phyloP scores from a whole-genome alignment of 2,329 filamentous ascomycete genomes.

The Fusarium mexicanum region DNA sequence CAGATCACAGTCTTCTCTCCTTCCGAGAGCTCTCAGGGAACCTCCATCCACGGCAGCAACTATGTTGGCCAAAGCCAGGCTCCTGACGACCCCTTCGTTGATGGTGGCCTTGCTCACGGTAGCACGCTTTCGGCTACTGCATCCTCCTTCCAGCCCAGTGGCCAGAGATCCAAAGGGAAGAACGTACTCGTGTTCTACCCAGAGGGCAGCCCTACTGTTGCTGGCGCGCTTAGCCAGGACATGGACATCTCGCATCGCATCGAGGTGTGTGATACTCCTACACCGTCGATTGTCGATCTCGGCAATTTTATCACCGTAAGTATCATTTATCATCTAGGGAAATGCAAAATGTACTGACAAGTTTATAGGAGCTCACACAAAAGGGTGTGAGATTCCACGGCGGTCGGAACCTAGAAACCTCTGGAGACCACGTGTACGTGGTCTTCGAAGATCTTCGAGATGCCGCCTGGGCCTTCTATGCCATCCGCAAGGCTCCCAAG shows the following conservation, averaged over 20 bases:
- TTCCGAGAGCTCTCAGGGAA: slow-evolving; percentile 56
- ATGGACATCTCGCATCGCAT: slow-evolving; percentile 58
- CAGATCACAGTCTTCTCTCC: slow-evolving; percentile 72
- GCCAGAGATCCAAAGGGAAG: slow-evolving; percentile 19
- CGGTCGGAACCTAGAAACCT: slow-evolving; percentile 48
- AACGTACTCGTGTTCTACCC: not conserved
- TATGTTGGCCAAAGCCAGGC: slow-evolving; percentile 34
- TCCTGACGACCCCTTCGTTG: slow-evolving; percentile 63
- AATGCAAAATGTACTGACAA: slow-evolving; percentile 13
- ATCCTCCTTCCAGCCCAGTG: slow-evolving; percentile 65
- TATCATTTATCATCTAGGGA: not conserved
- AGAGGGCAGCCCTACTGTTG: slow-evolving; percentile 42
- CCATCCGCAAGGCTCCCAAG: slow-evolving; percentile 54
- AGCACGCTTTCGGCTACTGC: slow-evolving; percentile 71
- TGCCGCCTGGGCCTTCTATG: slow-evolving; percentile 60
- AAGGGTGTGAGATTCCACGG: slow-evolving; percentile 51
- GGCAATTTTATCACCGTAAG: slow-evolving; percentile 58
- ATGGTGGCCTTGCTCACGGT: slow-evolving; percentile 40
- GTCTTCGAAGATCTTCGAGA: slow-evolving; percentile 70
- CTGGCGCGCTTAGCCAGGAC: slow-evolving; percentile 56
- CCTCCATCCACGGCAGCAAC: slow-evolving; percentile 34
- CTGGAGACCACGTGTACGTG: slow-evolving; percentile 59
- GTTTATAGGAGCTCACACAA: slow-evolving; percentile 51
- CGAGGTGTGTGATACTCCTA: slow-evolving; percentile 49
- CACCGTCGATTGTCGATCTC: slow-evolving; percentile 51